Evolutionary conservation across 768 basidiomycete species (phyloP), one percentile per base, ranked within the genome.

Genomic region (Amanita molliuscula): DNA sequence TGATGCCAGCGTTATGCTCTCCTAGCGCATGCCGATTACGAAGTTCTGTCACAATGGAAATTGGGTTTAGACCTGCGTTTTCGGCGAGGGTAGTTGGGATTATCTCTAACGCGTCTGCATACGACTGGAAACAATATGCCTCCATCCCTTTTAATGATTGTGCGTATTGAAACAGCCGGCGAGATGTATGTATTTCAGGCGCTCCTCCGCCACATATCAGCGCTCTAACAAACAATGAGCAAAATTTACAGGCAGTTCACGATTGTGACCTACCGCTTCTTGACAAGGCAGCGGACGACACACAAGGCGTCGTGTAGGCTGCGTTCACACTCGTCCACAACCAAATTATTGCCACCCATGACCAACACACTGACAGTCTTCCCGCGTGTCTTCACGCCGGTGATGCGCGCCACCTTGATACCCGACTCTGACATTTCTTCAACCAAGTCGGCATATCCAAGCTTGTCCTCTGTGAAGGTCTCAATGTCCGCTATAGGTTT

Each of bases 251-350:
- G 11, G 42, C 5, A 50, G n/a, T 9, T 33, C 13, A 35, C 11
- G 13, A 18, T 15, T 10, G 26, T n/a, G 36, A 62, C 80, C 47
- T 60, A 95, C 95, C 94, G 76, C 71, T 97, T 98, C 72, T 99
- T 98, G 42, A 99, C 94, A 47, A 99, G 76, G 71, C 96, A 99
- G 45, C 96, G 80, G 4, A 99, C 93, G 26, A 99, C 96, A 63
- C 96, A 98, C n/a, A 98, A 78, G 0, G 96, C 95, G 63, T 99
- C 96, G 67, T 99, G 96, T 58, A 99, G 70, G 77, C 90, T 93
- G 50, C 96, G 83, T 71, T 97, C 96, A 58, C 86, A 89, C 67
- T 99, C 96, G 64, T 98, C 96, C 44, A 98, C 79, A 0, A 99
- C 93, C 41, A 99, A 76, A 52, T 77, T 77, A 71, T 97, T 99